Evolutionary conservation across 2,329 filamentous ascomycete genomes (phyloP).

Genomic region (Trichophyton simii): DNA sequence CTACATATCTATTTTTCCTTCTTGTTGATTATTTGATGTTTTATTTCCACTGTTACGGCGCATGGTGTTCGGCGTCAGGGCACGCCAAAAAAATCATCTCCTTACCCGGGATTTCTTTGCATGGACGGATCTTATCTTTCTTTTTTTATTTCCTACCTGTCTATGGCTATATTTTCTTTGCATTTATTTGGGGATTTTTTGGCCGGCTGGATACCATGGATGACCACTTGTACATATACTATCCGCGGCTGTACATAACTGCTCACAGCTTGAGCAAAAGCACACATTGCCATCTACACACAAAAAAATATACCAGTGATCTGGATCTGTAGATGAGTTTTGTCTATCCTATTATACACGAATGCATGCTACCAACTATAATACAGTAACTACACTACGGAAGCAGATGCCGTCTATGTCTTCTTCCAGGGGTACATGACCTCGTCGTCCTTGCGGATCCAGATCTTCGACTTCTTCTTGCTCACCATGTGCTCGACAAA

Average conservation of each 20-base stretch:
- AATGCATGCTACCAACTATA: neutral
- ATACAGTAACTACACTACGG: neutral
- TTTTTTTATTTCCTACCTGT: too few relatives aligned
- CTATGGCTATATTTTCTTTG: neutral
- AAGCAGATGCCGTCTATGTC: neutral
- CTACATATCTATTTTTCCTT: too few relatives aligned
- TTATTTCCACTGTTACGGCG: too few relatives aligned
- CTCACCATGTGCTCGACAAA: slow-evolving; percentile 80
- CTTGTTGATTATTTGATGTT: too few relatives aligned
- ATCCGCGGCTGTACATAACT: neutral
- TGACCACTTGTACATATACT: neutral
- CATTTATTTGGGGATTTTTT: neutral
- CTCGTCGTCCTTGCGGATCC: slow-evolving; percentile 70
- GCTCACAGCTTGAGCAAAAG: neutral
- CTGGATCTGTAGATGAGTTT: neutral
- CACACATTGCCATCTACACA: neutral
- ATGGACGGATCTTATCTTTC: too few relatives aligned
- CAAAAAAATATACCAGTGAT: neutral
- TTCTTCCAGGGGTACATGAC: slow-evolving; percentile 51
- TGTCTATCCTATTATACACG: neutral
- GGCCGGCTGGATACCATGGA: neutral
- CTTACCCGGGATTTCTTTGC: too few relatives aligned
- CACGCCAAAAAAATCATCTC: too few relatives aligned
- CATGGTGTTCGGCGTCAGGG: too few relatives aligned
- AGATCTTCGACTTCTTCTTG: slow-evolving; percentile 84